Percentiles rank a stretch among this genome's conserved stretches.
Evolutionary conservation across 768 basidiomycete genomes (phyloP).

Genomic region (Boletus subparvulus): DNA sequence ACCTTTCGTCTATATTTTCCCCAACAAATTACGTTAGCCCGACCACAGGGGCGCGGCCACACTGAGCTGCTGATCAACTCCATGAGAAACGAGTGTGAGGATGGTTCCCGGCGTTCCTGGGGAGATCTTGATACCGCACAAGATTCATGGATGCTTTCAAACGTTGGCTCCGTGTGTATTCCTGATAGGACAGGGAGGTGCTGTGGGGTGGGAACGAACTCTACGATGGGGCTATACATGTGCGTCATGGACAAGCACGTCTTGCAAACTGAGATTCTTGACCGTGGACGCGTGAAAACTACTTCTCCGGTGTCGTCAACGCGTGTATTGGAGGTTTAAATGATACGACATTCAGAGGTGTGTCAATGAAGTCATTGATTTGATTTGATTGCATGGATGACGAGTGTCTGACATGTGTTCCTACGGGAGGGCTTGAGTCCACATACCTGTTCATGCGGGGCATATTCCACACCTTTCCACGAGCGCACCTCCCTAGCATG

Average conservation of each 20-base stretch:
- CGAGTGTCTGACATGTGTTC: background rate
- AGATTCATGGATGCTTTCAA: constrained; percentile 38
- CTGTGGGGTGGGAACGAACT: constrained; percentile 27
- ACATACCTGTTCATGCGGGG: background rate
- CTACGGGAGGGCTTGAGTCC: background rate
- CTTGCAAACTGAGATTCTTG: background rate
- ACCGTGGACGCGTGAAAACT: background rate
- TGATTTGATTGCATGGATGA: background rate
- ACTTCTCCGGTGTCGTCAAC: constrained; percentile 7
- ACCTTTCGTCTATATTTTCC: background rate
- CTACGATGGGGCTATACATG: constrained; percentile 6
- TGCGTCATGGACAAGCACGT: background rate
- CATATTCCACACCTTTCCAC: constrained; percentile 7
- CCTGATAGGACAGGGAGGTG: constrained; percentile 21
- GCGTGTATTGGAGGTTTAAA: constrained; percentile 10
- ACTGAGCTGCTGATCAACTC: constrained; percentile 2
- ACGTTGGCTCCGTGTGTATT: constrained; percentile 1
- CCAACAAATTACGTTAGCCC: background rate
- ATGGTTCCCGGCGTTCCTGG: constrained; percentile 8
- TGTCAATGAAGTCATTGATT: constrained; percentile 5
- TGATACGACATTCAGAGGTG: background rate
- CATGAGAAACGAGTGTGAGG: constrained; percentile 27
- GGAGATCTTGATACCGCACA: constrained; percentile 29
- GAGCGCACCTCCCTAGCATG: constrained; percentile 1
- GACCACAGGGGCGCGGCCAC: background rate